These are phyloP conservation scores for Diaporthe helianthi DNA, from an alignment of 2,329 filamentous ascomycete species.

Conservation along the genomic window DNA sequence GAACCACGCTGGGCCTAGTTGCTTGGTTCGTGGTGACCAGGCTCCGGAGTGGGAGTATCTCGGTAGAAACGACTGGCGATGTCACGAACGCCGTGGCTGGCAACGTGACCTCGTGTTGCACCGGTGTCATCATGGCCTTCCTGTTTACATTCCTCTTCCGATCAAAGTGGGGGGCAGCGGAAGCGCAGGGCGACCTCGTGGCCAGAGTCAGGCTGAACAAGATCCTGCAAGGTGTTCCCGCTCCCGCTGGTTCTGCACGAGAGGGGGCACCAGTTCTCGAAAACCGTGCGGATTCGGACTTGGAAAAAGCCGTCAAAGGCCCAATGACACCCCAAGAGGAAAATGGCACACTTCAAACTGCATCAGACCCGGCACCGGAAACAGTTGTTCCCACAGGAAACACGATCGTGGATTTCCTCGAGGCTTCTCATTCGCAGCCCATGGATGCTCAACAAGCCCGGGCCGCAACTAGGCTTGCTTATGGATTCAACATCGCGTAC, in stretches of 20 bases:
- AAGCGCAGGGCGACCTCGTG: slow-evolving; percentile 35
- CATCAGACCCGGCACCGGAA: slow-evolving; percentile 38
- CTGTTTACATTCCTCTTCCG: slow-evolving; percentile 45
- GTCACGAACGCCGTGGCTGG: slow-evolving; percentile 48
- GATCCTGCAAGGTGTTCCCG: slow-evolving; percentile 40
- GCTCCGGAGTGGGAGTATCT: slow-evolving; percentile 44
- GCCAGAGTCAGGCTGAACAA: slow-evolving; percentile 41
- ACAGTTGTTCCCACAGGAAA: slow-evolving; percentile 45
- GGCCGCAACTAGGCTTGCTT: slow-evolving; percentile 47
- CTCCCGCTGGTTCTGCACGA: background rate
- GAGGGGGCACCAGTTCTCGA: background rate
- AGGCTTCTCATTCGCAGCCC: slow-evolving; percentile 48
- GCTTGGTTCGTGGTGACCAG: slow-evolving; percentile 48
- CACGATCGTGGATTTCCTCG: slow-evolving; percentile 51
- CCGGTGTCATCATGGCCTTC: slow-evolving; percentile 45
- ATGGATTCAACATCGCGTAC: slow-evolving; percentile 45
- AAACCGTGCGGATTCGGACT: background rate
- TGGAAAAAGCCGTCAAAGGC: slow-evolving; percentile 29
- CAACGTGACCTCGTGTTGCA: slow-evolving; percentile 46
- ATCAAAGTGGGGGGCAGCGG: slow-evolving; percentile 38
- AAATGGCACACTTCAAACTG: slow-evolving; percentile 19
- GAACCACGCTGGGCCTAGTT: slow-evolving; percentile 43
- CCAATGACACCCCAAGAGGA: background rate
- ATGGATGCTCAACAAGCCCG: slow-evolving; percentile 48
- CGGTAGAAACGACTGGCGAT: slow-evolving; percentile 46